Evolutionary conservation across 192 early-diverging fungal species (phyloP).

Genomic region (Dispira parvispora): DNA sequence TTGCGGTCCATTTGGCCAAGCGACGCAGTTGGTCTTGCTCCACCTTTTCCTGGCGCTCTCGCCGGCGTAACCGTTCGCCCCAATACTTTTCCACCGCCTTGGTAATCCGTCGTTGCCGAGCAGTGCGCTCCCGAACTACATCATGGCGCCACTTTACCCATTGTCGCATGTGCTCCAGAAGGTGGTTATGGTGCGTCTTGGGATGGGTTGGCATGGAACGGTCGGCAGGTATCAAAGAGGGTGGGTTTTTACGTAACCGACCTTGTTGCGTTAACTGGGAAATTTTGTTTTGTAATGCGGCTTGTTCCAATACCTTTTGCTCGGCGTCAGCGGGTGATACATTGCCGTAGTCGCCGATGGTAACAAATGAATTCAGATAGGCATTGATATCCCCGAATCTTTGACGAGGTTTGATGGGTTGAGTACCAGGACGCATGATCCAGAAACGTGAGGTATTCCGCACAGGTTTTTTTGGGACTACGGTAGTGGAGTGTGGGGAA

Average conservation of each 20-base stretch:
- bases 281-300: neutral
- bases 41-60: neutral
- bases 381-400: neutral
- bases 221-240: neutral
- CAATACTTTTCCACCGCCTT: conserved; percentile 2
- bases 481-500: too few species aligned
- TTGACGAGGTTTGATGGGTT: neutral
- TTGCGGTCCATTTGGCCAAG: neutral
- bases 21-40: neutral
- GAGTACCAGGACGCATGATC: conserved; percentile 1
- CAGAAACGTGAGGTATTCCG: neutral
- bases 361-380: neutral
- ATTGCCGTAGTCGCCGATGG: neutral
- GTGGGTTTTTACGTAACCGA: neutral
- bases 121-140: neutral
- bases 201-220: neutral
- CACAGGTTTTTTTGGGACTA: too few species aligned
- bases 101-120: neutral
- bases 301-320: neutral
- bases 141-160: neutral
- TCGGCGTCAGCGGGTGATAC: neutral
- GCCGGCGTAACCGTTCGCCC: neutral
- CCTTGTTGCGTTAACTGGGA: neutral
- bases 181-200: neutral
- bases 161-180: neutral